Base-by-base conservation (phyloP, 2,329 filamentous ascomycete species). In the Exophiala sp. region DNA sequence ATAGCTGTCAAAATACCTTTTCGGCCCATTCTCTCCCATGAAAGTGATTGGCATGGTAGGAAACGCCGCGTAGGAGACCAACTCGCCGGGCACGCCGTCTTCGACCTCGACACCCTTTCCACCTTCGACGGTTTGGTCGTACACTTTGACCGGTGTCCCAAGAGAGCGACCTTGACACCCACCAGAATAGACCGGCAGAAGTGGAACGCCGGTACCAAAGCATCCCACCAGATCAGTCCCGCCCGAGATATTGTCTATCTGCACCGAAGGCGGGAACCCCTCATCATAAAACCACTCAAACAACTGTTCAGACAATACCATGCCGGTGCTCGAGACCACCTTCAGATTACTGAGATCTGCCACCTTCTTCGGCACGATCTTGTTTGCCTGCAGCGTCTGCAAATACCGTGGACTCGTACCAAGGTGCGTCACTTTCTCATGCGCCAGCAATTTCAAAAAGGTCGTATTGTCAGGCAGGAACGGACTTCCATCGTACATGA, bases 401-500 rank as follows among this genome's bases (percentile, higher is more conserved):
- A 95, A 75, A 78, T 87, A 94, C 4, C 88, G 78, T 0, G 89
- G 89, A 24, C 41, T 43, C n/a, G 29, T 43, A 1, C 90, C 89
- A 6, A 94, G 73, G 62, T 85, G 82, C 1, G 88, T 91, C 1
- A 88, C 86, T 48, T 73, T 75, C 65, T 87, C 82, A 58, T 85
- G 75, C 12, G 76, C 80, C 11, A 85, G 71, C 10, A 90, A 73
- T 54, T 79, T 78, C 29, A 91, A 71, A 61, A 90, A 83, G 3
- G 81, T 77, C 14, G 73, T 77, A 1, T 83, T 72, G 57, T 88
- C 82, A 0, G 89, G 89, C 42, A 84, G 72, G 69, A 95, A 90
- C 0, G 89, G 89, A 7, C 85, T 89, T 3, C 89, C 90, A 65
- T 95, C 89, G 67, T 95, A 95, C n/a, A 92, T 74, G 1, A 95